Base-by-base conservation (phyloP, 495 filamentous ascomycete genomes). In the Rhypophila decipiens region DNA sequence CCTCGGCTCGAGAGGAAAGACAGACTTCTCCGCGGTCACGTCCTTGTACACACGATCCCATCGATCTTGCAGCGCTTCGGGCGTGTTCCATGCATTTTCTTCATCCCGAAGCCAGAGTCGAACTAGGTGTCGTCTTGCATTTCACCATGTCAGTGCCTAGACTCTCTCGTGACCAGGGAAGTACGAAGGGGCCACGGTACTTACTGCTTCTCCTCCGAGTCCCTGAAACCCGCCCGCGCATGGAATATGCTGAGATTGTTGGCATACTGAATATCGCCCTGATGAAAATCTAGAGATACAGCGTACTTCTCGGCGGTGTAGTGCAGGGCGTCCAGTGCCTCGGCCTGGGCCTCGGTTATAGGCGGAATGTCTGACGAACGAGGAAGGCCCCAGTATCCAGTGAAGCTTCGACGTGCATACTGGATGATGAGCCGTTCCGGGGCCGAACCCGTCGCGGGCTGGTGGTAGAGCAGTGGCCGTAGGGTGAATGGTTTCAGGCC, bases 311-410 rank as follows among this genome's bases (percentile, higher is more conserved):
- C 77, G 0, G 74, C 82, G 0, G 77, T 62, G 56, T 82, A 86
- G 51, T 85, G 78, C 31, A 87, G 44, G 0, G 77, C 71, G 52
- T 85, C 82, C 4, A 87, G 67, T 2, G 82, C 83, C 52, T 87
- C 83, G 5, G 79, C 79, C 55, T 87, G 83, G 0, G 75, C 80
- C 58, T 84, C 77, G 0, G 73, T 78, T 11, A 84, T 80, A 1
- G 78, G 71, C 2, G 82, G 79, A 29, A 85, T 78, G 24, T 65
- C 43, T 5, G 65, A 29, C 0, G 68, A 75, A 8, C 78, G 66
- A 8, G 76, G 77, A 8, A 76, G 67, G 12, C 68, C 66, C 42
- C 67, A 65, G 56, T 73, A 81, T 0, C 81, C 80, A 3, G 78
- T 79, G 50, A 84, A 79, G 33, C 66, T 68, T 0, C 78, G 71